phyloP scores from a whole-genome alignment of 352 stramenopile species.

The Globisporangium uncinulatum region DNA sequence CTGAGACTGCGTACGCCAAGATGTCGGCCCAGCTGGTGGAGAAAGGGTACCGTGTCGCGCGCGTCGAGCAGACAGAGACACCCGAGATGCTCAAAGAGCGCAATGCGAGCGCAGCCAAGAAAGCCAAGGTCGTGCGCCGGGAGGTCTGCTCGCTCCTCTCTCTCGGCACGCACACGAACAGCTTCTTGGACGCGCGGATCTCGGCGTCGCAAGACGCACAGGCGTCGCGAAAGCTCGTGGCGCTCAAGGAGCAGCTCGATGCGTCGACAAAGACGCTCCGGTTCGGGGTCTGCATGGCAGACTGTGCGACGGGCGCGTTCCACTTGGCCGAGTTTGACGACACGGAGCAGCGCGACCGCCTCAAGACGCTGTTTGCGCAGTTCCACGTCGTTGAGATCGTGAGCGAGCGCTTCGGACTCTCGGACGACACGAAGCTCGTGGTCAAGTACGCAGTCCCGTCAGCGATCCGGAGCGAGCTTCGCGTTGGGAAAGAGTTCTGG shows the following conservation, averaged over 20 bases:
- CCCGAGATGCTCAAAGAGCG: conserved; percentile 95
- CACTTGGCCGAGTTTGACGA: conserved; percentile 97
- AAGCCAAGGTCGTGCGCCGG: conserved; percentile 87
- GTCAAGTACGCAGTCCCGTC: conserved; percentile 67
- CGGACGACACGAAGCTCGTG: conserved; percentile 58
- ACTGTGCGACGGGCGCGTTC: conserved; percentile 91
- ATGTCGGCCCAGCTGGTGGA: conserved; percentile 93
- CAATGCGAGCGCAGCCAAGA: conserved; percentile 74
- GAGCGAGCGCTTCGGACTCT: conserved; percentile 61
- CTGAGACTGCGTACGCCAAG: conserved; percentile 97
- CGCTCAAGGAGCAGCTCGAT: conserved; percentile 50
- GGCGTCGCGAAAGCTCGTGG: conserved; percentile 47
- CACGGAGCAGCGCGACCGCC: conserved; percentile 90
- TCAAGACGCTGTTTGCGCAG: conserved; percentile 94
- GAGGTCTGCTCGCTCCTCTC: conserved; percentile 97
- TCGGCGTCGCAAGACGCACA: conserved; percentile 44
- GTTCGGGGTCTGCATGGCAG: conserved; percentile 94
- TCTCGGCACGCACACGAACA: conserved; percentile 93
- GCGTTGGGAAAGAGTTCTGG: conserved; percentile 86
- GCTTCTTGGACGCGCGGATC: conserved; percentile 89
- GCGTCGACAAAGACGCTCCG: conserved; percentile 32
- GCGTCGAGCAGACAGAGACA: conserved; percentile 99
- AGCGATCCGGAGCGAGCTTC: conserved; percentile 55
- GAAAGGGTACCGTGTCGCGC: conserved; percentile 96
- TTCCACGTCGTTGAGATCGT: conserved; percentile 85